Percentiles rank a stretch among this genome's conserved stretches.
Evolutionary conservation across 1,284 basidiomycete genomes (phyloP).

Genomic region (Anthracocystis panici-leucophaei): DNA sequence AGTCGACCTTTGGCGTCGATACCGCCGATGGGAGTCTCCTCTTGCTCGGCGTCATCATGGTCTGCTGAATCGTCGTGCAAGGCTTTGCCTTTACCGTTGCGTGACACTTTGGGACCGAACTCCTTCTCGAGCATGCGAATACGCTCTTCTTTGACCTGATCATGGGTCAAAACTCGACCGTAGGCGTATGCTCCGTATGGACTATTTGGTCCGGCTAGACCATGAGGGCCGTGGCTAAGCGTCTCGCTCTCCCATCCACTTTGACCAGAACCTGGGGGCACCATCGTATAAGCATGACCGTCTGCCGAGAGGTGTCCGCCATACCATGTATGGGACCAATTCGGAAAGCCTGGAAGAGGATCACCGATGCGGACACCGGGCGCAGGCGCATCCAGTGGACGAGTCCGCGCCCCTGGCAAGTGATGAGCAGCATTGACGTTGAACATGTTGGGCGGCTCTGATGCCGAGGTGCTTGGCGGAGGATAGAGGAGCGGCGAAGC

Average conservation of each 20-base stretch:
- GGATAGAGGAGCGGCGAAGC: conserved; percentile 29
- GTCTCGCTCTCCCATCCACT: conserved; percentile 64
- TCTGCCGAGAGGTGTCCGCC: conserved; percentile 61
- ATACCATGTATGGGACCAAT: conserved; percentile 60
- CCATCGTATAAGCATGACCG: conserved; percentile 62
- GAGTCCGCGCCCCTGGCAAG: conserved; percentile 23
- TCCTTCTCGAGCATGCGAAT: conserved; percentile 63
- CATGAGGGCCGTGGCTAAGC: conserved; percentile 30
- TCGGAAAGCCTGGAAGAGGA: conserved; percentile 47
- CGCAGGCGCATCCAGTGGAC: conserved; percentile 21
- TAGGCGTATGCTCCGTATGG: conserved; percentile 25
- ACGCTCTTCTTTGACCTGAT: conserved; percentile 59
- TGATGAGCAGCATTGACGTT: conserved; percentile 53
- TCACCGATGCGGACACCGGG: conserved; percentile 33
- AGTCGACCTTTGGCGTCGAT: conserved; percentile 43
- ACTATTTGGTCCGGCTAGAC: not conserved
- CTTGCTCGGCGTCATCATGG: conserved; percentile 37
- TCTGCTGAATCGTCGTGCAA: conserved; percentile 29
- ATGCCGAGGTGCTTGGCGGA: conserved; percentile 30
- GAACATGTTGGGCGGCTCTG: conserved; percentile 50
- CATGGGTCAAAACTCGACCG: conserved; percentile 19
- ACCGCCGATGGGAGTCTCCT: conserved; percentile 38
- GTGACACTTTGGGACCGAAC: conserved; percentile 55
- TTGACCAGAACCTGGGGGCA: conserved; percentile 47
- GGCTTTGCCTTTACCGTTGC: conserved; percentile 28